Evolutionary conservation across 371 early-diverging fungal genomes (phyloP).

Genomic region (Mucor plumbeus): DNA sequence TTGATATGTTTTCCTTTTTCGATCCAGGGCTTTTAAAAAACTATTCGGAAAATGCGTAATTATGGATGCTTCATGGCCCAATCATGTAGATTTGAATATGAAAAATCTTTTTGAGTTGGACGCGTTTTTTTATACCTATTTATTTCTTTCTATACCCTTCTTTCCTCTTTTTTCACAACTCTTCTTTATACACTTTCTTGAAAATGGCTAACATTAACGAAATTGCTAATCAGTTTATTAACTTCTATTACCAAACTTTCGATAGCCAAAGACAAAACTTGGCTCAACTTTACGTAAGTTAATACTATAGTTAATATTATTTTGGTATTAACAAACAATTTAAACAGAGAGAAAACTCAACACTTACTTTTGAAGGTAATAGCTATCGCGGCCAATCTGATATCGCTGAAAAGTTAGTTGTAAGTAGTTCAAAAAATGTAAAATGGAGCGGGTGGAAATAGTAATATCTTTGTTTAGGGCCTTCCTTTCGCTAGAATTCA

Average conservation of each 20-base stretch:
- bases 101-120: background rate
- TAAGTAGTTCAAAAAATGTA: conserved; percentile 50
- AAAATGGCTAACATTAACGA: conserved; percentile 35
- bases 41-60: background rate
- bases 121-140: background rate
- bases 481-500: conserved; percentile 80
- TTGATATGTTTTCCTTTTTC: no score
- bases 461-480: conserved; percentile 40
- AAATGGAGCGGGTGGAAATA: background rate
- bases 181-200: background rate
- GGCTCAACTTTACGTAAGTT: conserved; percentile 82
- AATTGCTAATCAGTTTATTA: conserved; percentile 75
- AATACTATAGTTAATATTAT: background rate
- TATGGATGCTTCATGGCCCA: background rate
- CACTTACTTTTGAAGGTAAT: conserved; percentile 87
- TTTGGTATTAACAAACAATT: background rate
- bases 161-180: conserved; percentile 1
- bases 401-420: conserved; percentile 82
- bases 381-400: conserved; percentile 60
- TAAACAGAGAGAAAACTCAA: conserved; percentile 73
- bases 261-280: conserved; percentile 69
- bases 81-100: background rate
- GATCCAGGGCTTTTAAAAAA: background rate
- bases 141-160: background rate
- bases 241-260: conserved; percentile 88